Base-by-base conservation (phyloP, 2,329 filamentous ascomycete genomes). In the Chrysoporthe cubensis region DNA sequence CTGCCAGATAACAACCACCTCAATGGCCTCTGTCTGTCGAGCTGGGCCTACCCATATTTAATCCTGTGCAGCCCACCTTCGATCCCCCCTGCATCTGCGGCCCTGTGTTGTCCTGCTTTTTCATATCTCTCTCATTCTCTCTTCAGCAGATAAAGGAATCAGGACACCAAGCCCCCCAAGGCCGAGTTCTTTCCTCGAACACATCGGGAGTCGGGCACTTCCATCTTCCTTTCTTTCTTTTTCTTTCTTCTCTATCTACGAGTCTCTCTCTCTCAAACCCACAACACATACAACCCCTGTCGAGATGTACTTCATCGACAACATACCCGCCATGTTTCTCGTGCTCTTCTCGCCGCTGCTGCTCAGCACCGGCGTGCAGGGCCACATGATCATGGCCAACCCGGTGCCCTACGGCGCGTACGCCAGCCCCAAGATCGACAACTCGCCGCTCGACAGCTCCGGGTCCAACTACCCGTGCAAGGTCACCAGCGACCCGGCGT, bases 381-480 rank as follows among this genome's bases (percentile, higher is more conserved):
- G 48, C 82, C 68, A 68, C 59, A 56, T 70, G 66, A 70, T 70
- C 66, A 65, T 68, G 62, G 63, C 58, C 58, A 70, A 56, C 52
- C 68, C 68, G 9, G 61, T 63, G 26, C 68, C 66, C 32, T 68
- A 70, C 34, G 65, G 67, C 76, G 4, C 73, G 21, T 46, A 75
- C 76, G 6, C 73, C 13, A 37, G 75, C 68, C 74, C 74, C 58
- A 78, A 79, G 65, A 83, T 87, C 75, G 91, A 94, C 80, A 93
- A 91, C 81, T 87, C 85, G 18, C 92, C 92, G 2, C 83, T 96
- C 61, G 76, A 79, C 3, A 75, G 82, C 26, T 81, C 83, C 69
- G 90, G 90, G 37, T 82, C 83, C 68, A 85, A 94, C 78, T 96
- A 88, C 77, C 90, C 92, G 5, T 96, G 92, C 86, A 94, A 94